Base-by-base conservation (phyloP, 306 rosid genomes). In the Medicago lupulina region DNA sequence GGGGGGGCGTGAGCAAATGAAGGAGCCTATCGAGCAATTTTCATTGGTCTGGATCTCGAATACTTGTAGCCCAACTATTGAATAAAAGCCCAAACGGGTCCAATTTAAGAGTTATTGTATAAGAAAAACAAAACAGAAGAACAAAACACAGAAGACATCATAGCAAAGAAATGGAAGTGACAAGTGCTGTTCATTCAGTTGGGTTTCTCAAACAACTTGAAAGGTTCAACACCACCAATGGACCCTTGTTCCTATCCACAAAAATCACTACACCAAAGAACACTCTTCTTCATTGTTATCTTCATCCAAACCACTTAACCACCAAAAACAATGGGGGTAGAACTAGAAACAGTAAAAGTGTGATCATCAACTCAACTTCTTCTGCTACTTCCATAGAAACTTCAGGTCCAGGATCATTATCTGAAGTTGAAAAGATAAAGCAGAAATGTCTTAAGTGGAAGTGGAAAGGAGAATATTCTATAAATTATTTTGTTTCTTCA, bases 401-500 rank as follows among this genome's bases (percentile, higher is more conserved):
- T 7, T 63, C 88, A n/a, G 81, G 36, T 7, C 58, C 88, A n/a
- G 81, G 36, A 61, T 15, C 67, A 15, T 61, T 34, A 18, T 70
- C 87, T 73, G 90, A 71, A 69, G 82, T 88, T 53, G 83, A 67
- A 75, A 84, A 81, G 76, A 76, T 94, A 44, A 92, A 86, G 80
- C 85, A 83, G 16, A 87, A 62, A 31, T 86, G 83, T 81, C 70
- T 38, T 11, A 88, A 77, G 70, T 94, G 98, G 98, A 76, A 79
- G 14, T 94, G 97, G 97, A 91, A 87, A 89, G 91, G 86, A 38
- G 83, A 81, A 18, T 90, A 86, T 74, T 83, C 89, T 6, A 90
- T 94, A 62, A 87, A 82, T 49, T 94, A 91, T 85, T 86, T 82
- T 34, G 93, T 90, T 81, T 91, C 86, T 77, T 86, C 86, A 36